phyloP scores from a whole-genome alignment of 2,329 filamentous ascomycete genomes.

The Elsinoe australis region DNA sequence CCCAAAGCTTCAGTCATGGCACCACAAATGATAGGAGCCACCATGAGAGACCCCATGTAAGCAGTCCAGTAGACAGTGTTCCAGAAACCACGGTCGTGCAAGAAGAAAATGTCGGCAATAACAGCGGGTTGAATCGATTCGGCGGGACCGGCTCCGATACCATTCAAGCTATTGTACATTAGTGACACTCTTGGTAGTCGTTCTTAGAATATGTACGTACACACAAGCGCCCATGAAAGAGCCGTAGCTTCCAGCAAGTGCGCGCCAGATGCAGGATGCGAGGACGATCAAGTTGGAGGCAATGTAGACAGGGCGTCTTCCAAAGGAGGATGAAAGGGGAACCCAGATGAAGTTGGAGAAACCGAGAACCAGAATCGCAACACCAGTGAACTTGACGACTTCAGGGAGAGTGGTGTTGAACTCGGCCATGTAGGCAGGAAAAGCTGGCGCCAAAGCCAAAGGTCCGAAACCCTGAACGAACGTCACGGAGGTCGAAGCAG shows the following conservation, averaged over 20 bases:
- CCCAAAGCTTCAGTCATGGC: slow-evolving; percentile 52
- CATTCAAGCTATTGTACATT: slow-evolving; percentile 46
- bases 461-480: slow-evolving; percentile 51
- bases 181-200: too few species aligned
- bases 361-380: slow-evolving; percentile 50
- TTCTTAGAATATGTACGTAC: slow-evolving; percentile 36
- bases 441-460: slow-evolving; percentile 51
- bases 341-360: slow-evolving; percentile 56
- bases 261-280: slow-evolving; percentile 51
- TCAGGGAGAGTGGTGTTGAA: slow-evolving; percentile 48
- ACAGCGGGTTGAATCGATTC: slow-evolving; percentile 57
- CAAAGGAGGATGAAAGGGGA: slow-evolving; percentile 48
- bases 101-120: slow-evolving; percentile 58
- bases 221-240: slow-evolving; percentile 56
- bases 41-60: slow-evolving; percentile 57
- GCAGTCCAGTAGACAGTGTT: slow-evolving; percentile 55
- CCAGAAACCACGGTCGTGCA: slow-evolving; percentile 57
- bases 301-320: slow-evolving; percentile 48
- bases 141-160: slow-evolving; percentile 54
- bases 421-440: slow-evolving; percentile 49
- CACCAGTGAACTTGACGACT: slow-evolving; percentile 51
- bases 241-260: slow-evolving; percentile 49
- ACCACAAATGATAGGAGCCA: slow-evolving; percentile 52
- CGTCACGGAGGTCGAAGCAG: slow-evolving; percentile 39
- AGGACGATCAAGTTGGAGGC: slow-evolving; percentile 47